Percentiles rank a stretch among this genome's conserved stretches.
These are phyloP conservation scores for Fusarium staphyleae DNA, from an alignment of 2,329 filamentous ascomycete species.

Conservation along the genomic window DNA sequence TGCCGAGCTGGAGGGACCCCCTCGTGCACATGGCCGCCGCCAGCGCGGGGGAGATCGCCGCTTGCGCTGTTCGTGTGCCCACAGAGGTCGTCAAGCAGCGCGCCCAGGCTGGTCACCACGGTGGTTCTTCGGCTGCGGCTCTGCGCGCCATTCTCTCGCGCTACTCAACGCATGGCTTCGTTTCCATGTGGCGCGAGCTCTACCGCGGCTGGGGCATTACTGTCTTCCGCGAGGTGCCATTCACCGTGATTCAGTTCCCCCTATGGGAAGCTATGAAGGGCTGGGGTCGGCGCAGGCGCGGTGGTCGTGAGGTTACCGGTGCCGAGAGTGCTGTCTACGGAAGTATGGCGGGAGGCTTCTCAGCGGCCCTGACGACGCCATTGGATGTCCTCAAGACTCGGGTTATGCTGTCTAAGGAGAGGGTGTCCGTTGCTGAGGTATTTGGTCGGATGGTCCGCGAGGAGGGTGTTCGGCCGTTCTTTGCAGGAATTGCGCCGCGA, in stretches of 20 bases:
- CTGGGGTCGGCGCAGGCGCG: slow-evolving; percentile 61
- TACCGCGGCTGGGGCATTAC: slow-evolving; percentile 95
- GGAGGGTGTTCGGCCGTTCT: slow-evolving; percentile 73
- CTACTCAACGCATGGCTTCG: slow-evolving; percentile 52
- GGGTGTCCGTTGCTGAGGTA: slow-evolving; percentile 64
- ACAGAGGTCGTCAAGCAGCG: slow-evolving; percentile 98
- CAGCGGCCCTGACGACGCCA: slow-evolving; percentile 88
- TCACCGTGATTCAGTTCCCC: slow-evolving; percentile 96
- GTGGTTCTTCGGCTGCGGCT: slow-evolving; percentile 71
- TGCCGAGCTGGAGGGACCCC: slow-evolving; percentile 39
- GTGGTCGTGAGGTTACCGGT: slow-evolving; percentile 63
- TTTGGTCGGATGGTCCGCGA: slow-evolving; percentile 69
- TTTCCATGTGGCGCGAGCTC: slow-evolving; percentile 77
- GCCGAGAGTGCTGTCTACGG: slow-evolving; percentile 86
- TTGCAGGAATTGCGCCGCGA: slow-evolving; percentile 78
- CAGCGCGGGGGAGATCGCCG: slow-evolving; percentile 85
- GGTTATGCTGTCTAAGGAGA: slow-evolving; percentile 85
- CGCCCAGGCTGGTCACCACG: slow-evolving; percentile 85
- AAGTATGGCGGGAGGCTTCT: slow-evolving; percentile 81
- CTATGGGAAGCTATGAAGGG: slow-evolving; percentile 94
- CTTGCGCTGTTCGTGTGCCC: slow-evolving; percentile 89
- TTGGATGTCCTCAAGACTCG: slow-evolving; percentile 96
- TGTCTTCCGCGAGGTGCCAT: slow-evolving; percentile 93
- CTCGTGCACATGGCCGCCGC: slow-evolving; percentile 84
- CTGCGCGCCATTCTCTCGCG: slow-evolving; percentile 72